Conservation (phyloP, 1,139 yeast species). For the Hyphopichia burtonii region DNA sequence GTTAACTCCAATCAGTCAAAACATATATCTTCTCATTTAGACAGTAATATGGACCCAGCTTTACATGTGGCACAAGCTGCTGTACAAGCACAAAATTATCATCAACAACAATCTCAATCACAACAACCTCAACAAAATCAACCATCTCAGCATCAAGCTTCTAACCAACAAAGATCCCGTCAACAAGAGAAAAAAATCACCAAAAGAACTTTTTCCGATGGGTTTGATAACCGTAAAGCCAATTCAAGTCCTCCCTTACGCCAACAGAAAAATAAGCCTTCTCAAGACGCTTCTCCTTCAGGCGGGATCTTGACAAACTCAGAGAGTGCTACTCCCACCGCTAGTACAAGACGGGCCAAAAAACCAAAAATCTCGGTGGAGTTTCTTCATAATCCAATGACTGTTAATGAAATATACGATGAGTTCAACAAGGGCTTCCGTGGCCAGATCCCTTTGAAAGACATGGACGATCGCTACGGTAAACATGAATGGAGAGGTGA, state of each 20-base stretch:
- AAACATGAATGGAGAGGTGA: conserved; percentile 51
- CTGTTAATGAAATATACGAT: conserved; percentile 46
- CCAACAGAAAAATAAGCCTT: no score
- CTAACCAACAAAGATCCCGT: no score
- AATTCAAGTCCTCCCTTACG: no score
- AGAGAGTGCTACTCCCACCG: background rate
- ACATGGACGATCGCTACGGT: conserved; percentile 45
- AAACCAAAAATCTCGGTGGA: conserved; percentile 39
- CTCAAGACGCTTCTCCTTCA: no score
- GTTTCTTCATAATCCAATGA: conserved; percentile 47
- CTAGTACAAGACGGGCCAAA: conserved; percentile 14
- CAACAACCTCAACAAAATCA: background rate
- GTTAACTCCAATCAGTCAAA: background rate
- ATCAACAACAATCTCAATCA: background rate
- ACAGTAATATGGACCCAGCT: conserved; percentile 39
- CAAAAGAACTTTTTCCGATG: background rate
- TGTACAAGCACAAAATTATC: conserved; percentile 23
- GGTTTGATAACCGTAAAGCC: no score
- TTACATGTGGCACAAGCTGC: conserved; percentile 42
- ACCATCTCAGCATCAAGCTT: no score
- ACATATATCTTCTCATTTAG: conserved; percentile 15
- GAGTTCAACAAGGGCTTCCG: conserved; percentile 48
- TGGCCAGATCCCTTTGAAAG: conserved; percentile 46
- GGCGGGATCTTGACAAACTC: background rate
- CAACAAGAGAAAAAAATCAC: background rate